These are phyloP conservation scores for Sugiyamaella neomexicana DNA, from an alignment of 1,139 yeast genomes.

Conservation along the genomic window DNA sequence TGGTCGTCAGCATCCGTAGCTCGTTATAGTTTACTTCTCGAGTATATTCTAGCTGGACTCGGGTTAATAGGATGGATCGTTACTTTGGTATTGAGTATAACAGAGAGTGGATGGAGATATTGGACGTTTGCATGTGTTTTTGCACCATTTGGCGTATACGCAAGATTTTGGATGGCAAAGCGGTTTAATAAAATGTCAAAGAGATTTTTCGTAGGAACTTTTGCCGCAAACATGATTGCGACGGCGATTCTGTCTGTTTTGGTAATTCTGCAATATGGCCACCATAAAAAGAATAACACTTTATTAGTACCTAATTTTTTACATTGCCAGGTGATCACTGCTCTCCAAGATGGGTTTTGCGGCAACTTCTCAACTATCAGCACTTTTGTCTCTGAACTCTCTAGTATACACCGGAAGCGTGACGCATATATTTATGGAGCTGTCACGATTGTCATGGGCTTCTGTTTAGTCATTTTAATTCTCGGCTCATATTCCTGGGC, in stretches of 20 bases:
- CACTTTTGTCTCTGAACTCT: constrained; percentile 70
- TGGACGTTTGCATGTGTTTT: constrained; percentile 63
- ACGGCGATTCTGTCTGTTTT: constrained; percentile 57
- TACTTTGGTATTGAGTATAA: constrained; percentile 47
- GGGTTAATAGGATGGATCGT: constrained; percentile 47
- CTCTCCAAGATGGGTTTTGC: constrained; percentile 69
- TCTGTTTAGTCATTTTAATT: constrained; percentile 43
- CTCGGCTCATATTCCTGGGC: constrained; percentile 55
- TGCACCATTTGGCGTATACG: constrained; percentile 66
- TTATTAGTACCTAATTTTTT: constrained; percentile 41
- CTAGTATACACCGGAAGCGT: constrained; percentile 38
- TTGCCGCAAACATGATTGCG: constrained; percentile 63
- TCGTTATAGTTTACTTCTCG: constrained; percentile 16
- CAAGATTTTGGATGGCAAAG: constrained; percentile 57
- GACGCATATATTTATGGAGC: constrained; percentile 47
- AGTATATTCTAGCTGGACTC: constrained; percentile 23
- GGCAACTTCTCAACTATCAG: constrained; percentile 78
- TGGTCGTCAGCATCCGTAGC: constrained; percentile 9
- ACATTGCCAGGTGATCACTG: constrained; percentile 56
- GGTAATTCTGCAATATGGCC: constrained; percentile 54
- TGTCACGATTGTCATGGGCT: constrained; percentile 42
- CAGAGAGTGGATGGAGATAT: constrained; percentile 52
- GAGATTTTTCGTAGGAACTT: constrained; percentile 73
- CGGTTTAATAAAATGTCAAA: constrained; percentile 44
- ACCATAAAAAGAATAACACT: constrained; percentile 21